These are phyloP conservation scores for Monosporascus cannonballus DNA, from an alignment of 2,329 filamentous ascomycete genomes.

Conservation along the genomic window DNA sequence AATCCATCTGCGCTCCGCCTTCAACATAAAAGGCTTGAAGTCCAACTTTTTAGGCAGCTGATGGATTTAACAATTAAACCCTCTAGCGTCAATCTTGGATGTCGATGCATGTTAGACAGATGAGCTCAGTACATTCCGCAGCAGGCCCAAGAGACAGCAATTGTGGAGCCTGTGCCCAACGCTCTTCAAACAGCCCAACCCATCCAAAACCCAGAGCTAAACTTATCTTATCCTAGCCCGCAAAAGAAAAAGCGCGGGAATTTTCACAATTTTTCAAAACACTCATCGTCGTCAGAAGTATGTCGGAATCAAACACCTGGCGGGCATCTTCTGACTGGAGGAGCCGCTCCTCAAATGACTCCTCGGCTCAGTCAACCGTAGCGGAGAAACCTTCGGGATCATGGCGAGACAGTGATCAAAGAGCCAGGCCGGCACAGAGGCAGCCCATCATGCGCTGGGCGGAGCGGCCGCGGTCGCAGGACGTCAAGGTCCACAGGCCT, in stretches of 20 bases:
- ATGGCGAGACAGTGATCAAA: not conserved
- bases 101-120: too few species aligned
- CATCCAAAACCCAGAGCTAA: not conserved
- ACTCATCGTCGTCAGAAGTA: not conserved
- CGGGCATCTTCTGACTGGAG: slow-evolving; percentile 10
- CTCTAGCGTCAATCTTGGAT: not conserved
- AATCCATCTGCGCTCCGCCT: too few species aligned
- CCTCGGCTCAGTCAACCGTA: not conserved
- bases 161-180: not conserved
- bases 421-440: not conserved
- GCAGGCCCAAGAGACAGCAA: not conserved
- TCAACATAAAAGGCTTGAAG: too few species aligned
- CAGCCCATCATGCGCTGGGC: not conserved
- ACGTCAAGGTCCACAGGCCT: slow-evolving; percentile 1
- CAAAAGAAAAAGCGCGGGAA: not conserved
- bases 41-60: too few species aligned
- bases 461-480: not conserved
- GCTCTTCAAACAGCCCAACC: not conserved
- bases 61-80: too few species aligned
- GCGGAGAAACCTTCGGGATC: not conserved
- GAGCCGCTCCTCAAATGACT: not conserved
- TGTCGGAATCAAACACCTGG: slow-evolving; percentile 9
- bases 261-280: not conserved
- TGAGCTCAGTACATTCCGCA: too few species aligned
- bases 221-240: not conserved